Conservation (phyloP, 2,329 filamentous ascomycete species). For the Diaporthe sp. region DNA sequence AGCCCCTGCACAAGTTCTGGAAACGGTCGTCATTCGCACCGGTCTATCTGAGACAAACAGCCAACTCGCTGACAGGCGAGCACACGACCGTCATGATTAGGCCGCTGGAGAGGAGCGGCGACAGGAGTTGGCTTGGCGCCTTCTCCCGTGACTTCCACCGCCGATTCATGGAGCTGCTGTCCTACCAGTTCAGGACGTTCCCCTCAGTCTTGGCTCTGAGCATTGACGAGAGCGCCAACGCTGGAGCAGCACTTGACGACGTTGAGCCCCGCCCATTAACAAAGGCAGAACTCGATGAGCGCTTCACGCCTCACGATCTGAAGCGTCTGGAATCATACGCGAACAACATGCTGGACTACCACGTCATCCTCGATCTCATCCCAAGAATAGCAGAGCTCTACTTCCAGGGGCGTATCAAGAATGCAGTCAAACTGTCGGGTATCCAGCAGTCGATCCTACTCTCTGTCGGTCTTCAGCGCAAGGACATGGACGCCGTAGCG, state of each 20-base stretch:
- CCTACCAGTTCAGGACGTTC: conserved; percentile 93
- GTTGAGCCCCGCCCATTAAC: conserved; percentile 68
- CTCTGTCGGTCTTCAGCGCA: conserved; percentile 92
- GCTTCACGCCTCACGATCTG: conserved; percentile 91
- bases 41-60: conserved; percentile 92
- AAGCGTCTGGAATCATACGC: conserved; percentile 96
- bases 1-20: conserved; percentile 95
- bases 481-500: conserved; percentile 85
- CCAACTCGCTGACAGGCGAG: conserved; percentile 96
- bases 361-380: conserved; percentile 94
- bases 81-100: conserved; percentile 98
- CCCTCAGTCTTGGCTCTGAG: conserved; percentile 83
- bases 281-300: conserved; percentile 81
- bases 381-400: conserved; percentile 86
- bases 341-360: conserved; percentile 97
- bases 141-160: conserved; percentile 95
- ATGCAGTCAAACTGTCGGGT: conserved; percentile 79
- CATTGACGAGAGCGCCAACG: conserved; percentile 87
- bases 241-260: conserved; percentile 77
- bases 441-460: conserved; percentile 90
- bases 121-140: conserved; percentile 88
- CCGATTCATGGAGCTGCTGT: conserved; percentile 90
- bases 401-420: conserved; percentile 83
- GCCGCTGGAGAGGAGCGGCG: conserved; percentile 77
- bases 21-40: conserved; percentile 88